Percentiles rank a stretch among this genome's conserved stretches.
phyloP scores from a whole-genome alignment of 2,329 filamentous ascomycete species.

The Periconia sp. region DNA sequence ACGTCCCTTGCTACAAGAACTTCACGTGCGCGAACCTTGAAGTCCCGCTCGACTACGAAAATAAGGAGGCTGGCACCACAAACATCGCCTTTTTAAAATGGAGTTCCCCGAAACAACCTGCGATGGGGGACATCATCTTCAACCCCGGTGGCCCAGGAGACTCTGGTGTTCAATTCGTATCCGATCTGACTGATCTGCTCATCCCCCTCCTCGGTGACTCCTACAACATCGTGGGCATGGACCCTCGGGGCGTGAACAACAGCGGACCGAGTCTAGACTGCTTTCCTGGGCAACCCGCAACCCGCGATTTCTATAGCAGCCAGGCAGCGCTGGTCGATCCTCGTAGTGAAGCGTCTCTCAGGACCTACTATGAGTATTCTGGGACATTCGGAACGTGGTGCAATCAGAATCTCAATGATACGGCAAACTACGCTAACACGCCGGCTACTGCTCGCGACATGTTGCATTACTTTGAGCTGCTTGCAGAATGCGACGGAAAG shows the following conservation, averaged over 20 bases:
- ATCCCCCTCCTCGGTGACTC: conserved; percentile 22
- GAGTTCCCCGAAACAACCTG: conserved; percentile 45
- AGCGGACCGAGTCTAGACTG: conserved; percentile 37
- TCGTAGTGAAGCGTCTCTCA: not conserved
- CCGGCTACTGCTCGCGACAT: conserved; percentile 17
- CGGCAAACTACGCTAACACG: conserved; percentile 16
- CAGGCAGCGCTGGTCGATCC: not conserved
- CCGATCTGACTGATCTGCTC: conserved; percentile 2
- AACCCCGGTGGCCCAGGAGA: conserved; percentile 55
- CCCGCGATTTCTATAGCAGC: conserved; percentile 5
- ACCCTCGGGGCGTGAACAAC: conserved; percentile 49
- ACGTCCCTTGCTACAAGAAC: conserved; percentile 48
- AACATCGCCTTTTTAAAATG: conserved; percentile 49
- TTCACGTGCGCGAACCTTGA: conserved; percentile 58
- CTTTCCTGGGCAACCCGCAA: conserved; percentile 24
- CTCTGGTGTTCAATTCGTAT: conserved; percentile 39
- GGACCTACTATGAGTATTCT: conserved; percentile 4
- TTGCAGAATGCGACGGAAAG: conserved; percentile 6
- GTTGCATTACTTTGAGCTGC: conserved; percentile 16
- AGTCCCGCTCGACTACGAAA: conserved; percentile 52
- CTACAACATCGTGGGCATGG: conserved; percentile 49
- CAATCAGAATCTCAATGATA: conserved; percentile 5
- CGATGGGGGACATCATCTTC: conserved; percentile 46
- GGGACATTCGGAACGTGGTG: conserved; percentile 13
- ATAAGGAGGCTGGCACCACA: conserved; percentile 28